These are phyloP conservation scores for Phaeolepiota aurea DNA, from an alignment of 768 basidiomycete species.

Conservation along the genomic window DNA sequence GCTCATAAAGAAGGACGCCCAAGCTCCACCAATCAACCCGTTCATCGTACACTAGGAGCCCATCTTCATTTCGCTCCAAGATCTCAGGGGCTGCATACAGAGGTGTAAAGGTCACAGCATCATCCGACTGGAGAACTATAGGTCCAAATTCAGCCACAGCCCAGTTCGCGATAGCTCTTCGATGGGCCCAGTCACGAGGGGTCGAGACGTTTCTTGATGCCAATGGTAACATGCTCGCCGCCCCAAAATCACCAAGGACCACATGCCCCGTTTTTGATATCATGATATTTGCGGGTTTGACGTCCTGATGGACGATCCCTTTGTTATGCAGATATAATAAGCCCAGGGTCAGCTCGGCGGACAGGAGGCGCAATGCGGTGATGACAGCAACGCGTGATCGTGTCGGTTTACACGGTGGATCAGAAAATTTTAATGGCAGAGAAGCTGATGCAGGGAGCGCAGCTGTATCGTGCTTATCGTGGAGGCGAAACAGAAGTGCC, in stretches of 20 bases:
- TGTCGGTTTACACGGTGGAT: conserved; percentile 1
- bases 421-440: background rate
- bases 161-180: too few species aligned
- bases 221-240: conserved; percentile 27
- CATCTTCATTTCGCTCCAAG: conserved; percentile 14
- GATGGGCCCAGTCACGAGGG: too few species aligned
- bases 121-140: conserved; percentile 14
- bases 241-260: conserved; percentile 59
- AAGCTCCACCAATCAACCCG: conserved; percentile 29
- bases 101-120: conserved; percentile 21
- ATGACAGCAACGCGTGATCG: background rate
- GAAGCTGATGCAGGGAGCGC: background rate
- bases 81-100: conserved; percentile 28
- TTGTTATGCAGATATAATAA: conserved; percentile 39
- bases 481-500: conserved; percentile 16
- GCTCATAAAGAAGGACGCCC: conserved; percentile 21
- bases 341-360: conserved; percentile 9
- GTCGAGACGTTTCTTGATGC: too few species aligned
- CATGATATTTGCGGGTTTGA: conserved; percentile 61
- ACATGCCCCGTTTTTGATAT: conserved; percentile 36
- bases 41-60: conserved; percentile 19
- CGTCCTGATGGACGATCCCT: conserved; percentile 62
- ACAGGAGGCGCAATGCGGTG: background rate
- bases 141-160: too few species aligned
- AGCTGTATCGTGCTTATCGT: background rate